Evolutionary conservation across 139 green algal genomes (phyloP).

Genomic region (Coelastrella sp.): DNA sequence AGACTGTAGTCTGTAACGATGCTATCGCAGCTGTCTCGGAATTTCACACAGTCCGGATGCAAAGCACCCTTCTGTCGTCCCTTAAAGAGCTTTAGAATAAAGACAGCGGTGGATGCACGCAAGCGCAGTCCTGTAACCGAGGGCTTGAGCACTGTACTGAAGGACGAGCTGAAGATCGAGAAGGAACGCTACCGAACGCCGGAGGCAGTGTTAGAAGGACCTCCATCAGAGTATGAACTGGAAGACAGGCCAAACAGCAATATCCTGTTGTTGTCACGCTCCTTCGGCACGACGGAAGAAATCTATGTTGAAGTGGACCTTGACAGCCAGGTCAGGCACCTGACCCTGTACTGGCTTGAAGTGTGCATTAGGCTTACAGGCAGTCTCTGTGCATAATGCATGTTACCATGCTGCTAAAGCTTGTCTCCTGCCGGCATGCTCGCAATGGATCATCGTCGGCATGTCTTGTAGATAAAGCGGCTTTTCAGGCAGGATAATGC

Average conservation of each 20-base stretch:
- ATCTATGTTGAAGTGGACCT: constrained; percentile 77
- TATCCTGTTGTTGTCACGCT: constrained; percentile 56
- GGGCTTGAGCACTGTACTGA: constrained; percentile 49
- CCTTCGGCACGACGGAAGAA: constrained; percentile 55
- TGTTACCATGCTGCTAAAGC: no score
- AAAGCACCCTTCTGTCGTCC: background rate
- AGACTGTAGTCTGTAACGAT: background rate
- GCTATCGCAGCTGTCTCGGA: background rate
- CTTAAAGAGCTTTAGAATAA: background rate
- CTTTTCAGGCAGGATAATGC: constrained; percentile 22
- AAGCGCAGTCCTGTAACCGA: constrained; percentile 1
- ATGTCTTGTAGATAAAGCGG: no score
- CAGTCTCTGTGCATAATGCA: no score
- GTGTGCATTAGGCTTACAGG: no score
- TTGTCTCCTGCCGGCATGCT: no score
- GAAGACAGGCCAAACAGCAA: constrained; percentile 57
- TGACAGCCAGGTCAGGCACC: constrained; percentile 51
- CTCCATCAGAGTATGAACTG: constrained; percentile 55
- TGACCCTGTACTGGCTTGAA: background rate
- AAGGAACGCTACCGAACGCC: constrained; percentile 67
- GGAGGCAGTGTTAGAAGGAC: constrained; percentile 55
- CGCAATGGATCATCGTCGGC: no score
- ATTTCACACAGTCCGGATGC: background rate
- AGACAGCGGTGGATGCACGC: background rate
- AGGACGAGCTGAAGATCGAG: constrained; percentile 77